Conservation (phyloP, 208 protist species). For the Blastocrithidia nonstop region DNA sequence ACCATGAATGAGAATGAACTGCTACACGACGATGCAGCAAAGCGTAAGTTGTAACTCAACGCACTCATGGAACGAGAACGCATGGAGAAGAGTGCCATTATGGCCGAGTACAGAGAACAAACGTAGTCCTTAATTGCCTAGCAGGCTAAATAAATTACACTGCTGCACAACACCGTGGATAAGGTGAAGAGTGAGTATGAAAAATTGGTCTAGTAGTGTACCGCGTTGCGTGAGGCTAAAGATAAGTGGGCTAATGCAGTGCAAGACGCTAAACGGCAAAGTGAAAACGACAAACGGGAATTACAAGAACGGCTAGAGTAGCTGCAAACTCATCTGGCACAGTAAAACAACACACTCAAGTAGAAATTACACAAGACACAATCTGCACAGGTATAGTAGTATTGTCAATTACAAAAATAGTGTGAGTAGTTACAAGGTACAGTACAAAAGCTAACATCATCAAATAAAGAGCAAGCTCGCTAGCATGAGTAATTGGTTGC, state of each 20-base stretch:
- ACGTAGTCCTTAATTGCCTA: constrained; percentile 76
- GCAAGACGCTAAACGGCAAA: constrained; percentile 15
- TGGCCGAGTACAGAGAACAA: constrained; percentile 79
- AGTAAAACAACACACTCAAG: constrained; percentile 16
- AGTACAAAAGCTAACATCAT: no score
- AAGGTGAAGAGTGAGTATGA: constrained; percentile 31
- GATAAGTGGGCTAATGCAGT: constrained; percentile 19
- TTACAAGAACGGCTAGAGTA: constrained; percentile 22
- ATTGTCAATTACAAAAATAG: no score
- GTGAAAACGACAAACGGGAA: constrained; percentile 28
- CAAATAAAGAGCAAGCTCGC: no score
- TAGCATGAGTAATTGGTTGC: no score
- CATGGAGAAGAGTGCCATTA: constrained; percentile 72
- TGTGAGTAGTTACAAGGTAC: no score
- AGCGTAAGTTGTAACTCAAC: constrained; percentile 52
- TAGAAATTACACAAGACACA: constrained; percentile 25
- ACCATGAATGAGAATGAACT: constrained; percentile 57
- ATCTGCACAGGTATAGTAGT: no score
- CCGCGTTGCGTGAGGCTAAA: constrained; percentile 12
- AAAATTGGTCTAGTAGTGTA: constrained; percentile 18
- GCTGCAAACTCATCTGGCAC: constrained; percentile 14
- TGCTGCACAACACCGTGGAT: constrained; percentile 33
- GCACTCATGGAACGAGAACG: constrained; percentile 64
- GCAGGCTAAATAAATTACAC: constrained; percentile 71
- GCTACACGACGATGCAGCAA: constrained; percentile 32